These are phyloP conservation scores for Senecio squalidus DNA, from an alignment of 140 eudicot species.

Conservation along the genomic window DNA sequence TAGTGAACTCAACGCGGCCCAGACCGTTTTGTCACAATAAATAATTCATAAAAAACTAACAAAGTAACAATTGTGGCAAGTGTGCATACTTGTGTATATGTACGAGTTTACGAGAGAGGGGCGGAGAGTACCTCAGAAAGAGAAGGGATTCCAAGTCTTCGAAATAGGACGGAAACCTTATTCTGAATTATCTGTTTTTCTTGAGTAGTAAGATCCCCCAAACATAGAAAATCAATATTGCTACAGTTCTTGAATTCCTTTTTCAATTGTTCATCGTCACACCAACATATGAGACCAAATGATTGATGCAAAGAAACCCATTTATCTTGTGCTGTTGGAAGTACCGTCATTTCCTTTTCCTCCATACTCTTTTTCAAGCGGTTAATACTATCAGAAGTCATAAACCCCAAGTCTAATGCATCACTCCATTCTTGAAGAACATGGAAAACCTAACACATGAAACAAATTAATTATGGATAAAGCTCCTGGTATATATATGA, in stretches of 20 bases:
- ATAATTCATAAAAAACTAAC: too few relatives aligned
- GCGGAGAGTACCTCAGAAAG: conserved; percentile 61
- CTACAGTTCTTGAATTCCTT: conserved; percentile 60
- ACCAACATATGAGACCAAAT: conserved; percentile 83
- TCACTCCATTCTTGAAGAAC: conserved; percentile 61
- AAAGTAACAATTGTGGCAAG: too few relatives aligned
- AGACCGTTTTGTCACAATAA: too few relatives aligned
- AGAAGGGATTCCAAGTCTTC: conserved; percentile 56
- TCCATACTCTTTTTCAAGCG: conserved; percentile 52
- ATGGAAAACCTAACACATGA: conserved; percentile 54
- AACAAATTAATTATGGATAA: neutral
- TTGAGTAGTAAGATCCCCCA: conserved; percentile 49
- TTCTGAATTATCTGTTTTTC: conserved; percentile 45
- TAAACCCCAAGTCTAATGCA: conserved; percentile 49
- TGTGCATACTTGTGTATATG: neutral
- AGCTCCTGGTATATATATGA: neutral
- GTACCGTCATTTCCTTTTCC: conserved; percentile 51
- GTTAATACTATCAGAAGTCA: conserved; percentile 49
- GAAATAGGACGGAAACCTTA: conserved; percentile 49
- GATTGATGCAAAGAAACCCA: conserved; percentile 90
- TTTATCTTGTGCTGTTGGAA: conserved; percentile 73
- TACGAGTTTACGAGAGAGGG: conserved; percentile 10
- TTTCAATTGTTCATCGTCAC: conserved; percentile 58
- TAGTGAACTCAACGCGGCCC: too few relatives aligned
- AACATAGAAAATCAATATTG: conserved; percentile 57